A percentile compares a stretch with the other conserved stretches of the same genome.
Evolutionary conservation across 495 filamentous ascomycete species (phyloP).

Genomic region (Tuber indicum): DNA sequence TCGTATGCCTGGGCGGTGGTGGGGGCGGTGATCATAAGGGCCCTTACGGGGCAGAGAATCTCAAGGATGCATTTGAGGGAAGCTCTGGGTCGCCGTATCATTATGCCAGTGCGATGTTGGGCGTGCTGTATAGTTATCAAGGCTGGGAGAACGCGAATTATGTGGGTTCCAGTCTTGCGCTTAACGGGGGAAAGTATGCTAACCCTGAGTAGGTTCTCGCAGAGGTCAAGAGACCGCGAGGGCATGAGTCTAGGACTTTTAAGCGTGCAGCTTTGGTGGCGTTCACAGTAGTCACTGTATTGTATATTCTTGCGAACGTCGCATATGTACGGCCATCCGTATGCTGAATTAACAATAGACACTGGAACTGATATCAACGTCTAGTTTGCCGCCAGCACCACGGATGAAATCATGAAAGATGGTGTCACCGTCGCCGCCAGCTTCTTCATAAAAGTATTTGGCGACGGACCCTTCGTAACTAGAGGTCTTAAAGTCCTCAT

Average conservation of each 20-base stretch:
- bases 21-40: slow-evolving; percentile 16
- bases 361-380: neutral
- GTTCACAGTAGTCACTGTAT: slow-evolving; percentile 27
- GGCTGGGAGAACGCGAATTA: slow-evolving; percentile 42
- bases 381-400: slow-evolving; percentile 21
- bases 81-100: slow-evolving; percentile 13
- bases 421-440: slow-evolving; percentile 27
- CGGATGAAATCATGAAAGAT: slow-evolving; percentile 10
- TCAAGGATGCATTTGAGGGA: slow-evolving; percentile 18
- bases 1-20: slow-evolving; percentile 31
- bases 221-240: slow-evolving; percentile 31
- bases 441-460: slow-evolving; percentile 38
- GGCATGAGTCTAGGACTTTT: slow-evolving; percentile 33
- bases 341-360: neutral
- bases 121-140: slow-evolving; percentile 33
- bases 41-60: slow-evolving; percentile 26
- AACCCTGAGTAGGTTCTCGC: slow-evolving; percentile 19
- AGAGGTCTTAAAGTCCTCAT: slow-evolving; percentile 33
- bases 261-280: slow-evolving; percentile 33
- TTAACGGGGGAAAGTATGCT: neutral
- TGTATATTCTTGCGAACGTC: slow-evolving; percentile 37
- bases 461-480: slow-evolving; percentile 17
- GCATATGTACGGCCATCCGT: slow-evolving; percentile 22
- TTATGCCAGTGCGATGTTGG: slow-evolving; percentile 33
- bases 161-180: slow-evolving; percentile 5